Conservation (phyloP, 164 flowering plant genomes). For the Stephania japonica region DNA sequence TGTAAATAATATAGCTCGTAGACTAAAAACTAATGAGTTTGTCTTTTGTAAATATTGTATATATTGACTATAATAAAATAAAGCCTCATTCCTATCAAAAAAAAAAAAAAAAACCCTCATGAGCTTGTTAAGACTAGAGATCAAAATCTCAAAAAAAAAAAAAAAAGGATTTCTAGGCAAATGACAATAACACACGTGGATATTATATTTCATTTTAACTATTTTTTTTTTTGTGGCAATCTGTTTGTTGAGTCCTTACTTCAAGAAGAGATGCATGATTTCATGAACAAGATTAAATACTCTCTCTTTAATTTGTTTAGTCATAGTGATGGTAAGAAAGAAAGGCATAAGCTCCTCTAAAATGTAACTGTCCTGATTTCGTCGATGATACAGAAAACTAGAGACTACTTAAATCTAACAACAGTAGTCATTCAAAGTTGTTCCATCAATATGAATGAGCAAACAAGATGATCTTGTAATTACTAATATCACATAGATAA, state of each 20-base stretch:
- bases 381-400: background rate
- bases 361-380: background rate
- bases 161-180: background rate
- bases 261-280: too few species aligned
- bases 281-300: background rate
- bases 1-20: too few species aligned
- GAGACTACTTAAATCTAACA: too few species aligned
- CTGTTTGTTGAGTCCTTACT: too few species aligned
- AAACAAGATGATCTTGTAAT: too few species aligned
- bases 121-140: background rate
- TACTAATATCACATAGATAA: too few species aligned
- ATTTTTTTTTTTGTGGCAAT: too few species aligned
- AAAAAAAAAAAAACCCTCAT: background rate
- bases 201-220: background rate
- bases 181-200: background rate
- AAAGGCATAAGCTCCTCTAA: background rate
- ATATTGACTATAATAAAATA: too few species aligned
- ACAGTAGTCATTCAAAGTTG: too few species aligned
- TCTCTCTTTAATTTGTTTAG: background rate
- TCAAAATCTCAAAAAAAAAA: background rate
- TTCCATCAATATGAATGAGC: too few species aligned
- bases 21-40: background rate
- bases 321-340: background rate
- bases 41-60: too few species aligned
- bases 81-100: too few species aligned